Conservation (phyloP, 2,329 filamentous ascomycete species). For the Pezizomycotina sp. region DNA sequence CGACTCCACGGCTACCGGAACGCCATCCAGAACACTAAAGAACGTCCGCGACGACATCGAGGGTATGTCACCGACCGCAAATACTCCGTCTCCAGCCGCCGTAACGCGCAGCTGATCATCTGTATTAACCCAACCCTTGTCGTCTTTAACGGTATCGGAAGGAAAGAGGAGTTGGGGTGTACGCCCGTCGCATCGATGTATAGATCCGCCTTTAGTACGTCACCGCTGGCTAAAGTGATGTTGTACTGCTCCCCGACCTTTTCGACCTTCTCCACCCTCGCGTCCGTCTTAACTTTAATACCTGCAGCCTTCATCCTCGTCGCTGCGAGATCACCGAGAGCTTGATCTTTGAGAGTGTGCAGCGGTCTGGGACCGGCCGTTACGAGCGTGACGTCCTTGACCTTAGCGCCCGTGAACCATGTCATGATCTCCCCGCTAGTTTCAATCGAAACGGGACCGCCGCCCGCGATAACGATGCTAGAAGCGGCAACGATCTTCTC, state of each 20-base stretch:
- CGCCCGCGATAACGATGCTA: conserved; percentile 14
- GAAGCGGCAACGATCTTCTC: conserved; percentile 9
- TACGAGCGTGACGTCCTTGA: conserved; percentile 13
- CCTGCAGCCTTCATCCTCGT: conserved; percentile 12
- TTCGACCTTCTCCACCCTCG: conserved; percentile 5
- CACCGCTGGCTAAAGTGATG: conserved; percentile 13
- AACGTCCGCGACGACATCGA: too few relatives aligned
- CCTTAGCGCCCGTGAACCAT: conserved; percentile 12
- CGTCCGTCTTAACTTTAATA: conserved; percentile 7
- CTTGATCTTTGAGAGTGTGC: conserved; percentile 13
- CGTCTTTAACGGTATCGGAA: conserved; percentile 12
- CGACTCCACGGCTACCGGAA: conserved; percentile 12
- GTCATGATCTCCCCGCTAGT: conserved; percentile 12
- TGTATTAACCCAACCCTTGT: conserved; percentile 13
- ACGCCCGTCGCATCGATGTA: conserved; percentile 17
- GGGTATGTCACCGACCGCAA: conserved; percentile 16
- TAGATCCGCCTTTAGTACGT: conserved; percentile 16
- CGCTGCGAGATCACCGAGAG: conserved; percentile 13
- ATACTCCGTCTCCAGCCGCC: conserved; percentile 11
- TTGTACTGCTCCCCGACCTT: too few relatives aligned
- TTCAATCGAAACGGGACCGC: conserved; percentile 11
- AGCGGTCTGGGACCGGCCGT: conserved; percentile 13
- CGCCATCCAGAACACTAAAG: conserved; percentile 14
- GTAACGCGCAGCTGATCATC: conserved; percentile 13
- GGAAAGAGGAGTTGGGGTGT: conserved; percentile 12